Evolutionary conservation across 2,329 filamentous ascomycete genomes (phyloP).

Genomic region (Botrytis fragariae): DNA sequence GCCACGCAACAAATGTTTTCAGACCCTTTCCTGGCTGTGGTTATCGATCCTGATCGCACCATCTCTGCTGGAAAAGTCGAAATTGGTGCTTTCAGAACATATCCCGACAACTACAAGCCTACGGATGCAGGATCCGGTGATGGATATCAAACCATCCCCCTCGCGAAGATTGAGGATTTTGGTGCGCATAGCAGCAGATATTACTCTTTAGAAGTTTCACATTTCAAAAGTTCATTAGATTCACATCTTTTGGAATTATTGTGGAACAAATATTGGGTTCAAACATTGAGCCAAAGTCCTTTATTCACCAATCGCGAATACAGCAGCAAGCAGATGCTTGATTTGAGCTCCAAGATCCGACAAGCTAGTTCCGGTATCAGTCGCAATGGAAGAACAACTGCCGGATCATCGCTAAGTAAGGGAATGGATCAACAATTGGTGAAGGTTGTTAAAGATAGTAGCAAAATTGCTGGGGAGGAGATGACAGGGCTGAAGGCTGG

Average conservation of each 20-base stretch:
- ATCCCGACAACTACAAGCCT: constrained; percentile 69
- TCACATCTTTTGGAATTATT: constrained; percentile 79
- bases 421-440: constrained; percentile 48
- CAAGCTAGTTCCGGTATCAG: constrained; percentile 52
- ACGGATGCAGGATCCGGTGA: constrained; percentile 48
- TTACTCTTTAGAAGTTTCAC: constrained; percentile 86
- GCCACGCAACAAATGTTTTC: constrained; percentile 78
- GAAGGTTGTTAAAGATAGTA: constrained; percentile 54
- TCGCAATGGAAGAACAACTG: constrained; percentile 39
- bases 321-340: constrained; percentile 85
- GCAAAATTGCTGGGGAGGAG: constrained; percentile 57
- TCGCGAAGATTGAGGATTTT: constrained; percentile 94
- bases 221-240: constrained; percentile 93
- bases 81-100: constrained; percentile 94
- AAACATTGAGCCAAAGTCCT: constrained; percentile 87
- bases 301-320: constrained; percentile 92
- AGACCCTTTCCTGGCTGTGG: constrained; percentile 92
- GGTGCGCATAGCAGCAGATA: constrained; percentile 88
- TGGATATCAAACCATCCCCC: constrained; percentile 74
- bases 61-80: constrained; percentile 91
- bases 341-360: constrained; percentile 78
- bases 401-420: constrained; percentile 24
- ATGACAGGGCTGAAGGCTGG: constrained; percentile 42
- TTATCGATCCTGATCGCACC: constrained; percentile 94
- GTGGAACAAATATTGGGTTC: constrained; percentile 99